phyloP scores from a whole-genome alignment of 2,329 filamentous ascomycete species.

The Ceratocystis huliohia region DNA sequence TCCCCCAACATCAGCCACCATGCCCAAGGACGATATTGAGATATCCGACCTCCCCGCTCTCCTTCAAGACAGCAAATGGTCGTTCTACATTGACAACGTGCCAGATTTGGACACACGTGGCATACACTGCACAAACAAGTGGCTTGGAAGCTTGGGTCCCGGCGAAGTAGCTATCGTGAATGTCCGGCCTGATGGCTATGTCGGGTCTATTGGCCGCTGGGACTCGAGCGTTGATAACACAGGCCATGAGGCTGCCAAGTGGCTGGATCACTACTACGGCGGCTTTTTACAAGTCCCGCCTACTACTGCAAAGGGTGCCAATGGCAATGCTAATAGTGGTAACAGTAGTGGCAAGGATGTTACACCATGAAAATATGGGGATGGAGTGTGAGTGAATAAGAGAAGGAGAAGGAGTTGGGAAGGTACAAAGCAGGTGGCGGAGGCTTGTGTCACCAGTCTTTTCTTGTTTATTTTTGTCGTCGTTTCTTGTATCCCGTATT shows the following conservation, averaged over 20 bases:
- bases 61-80: conserved; percentile 55
- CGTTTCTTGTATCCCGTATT: conserved; percentile 1
- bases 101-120: conserved; percentile 42
- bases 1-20: conserved; percentile 34
- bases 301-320: not conserved
- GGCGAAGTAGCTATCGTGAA: conserved; percentile 52
- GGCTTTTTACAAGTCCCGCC: conserved; percentile 41
- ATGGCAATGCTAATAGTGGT: not conserved
- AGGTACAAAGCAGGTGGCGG: not conserved
- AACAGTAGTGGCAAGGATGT: not conserved
- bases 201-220: conserved; percentile 49
- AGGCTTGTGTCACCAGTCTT: conserved; percentile 1
- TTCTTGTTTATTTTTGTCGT: conserved; percentile 4
- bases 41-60: conserved; percentile 50
- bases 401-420: not conserved
- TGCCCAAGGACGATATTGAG: conserved; percentile 51
- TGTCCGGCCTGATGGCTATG: conserved; percentile 61
- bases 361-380: not conserved
- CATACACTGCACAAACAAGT: conserved; percentile 51
- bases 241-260: conserved; percentile 40
- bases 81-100: conserved; percentile 57
- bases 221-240: conserved; percentile 39
- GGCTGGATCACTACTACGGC: conserved; percentile 43
- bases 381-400: not conserved
- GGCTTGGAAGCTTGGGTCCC: conserved; percentile 47